A percentile compares a stretch with the other conserved stretches of the same genome.
Evolutionary conservation across 768 basidiomycete genomes (phyloP).

Genomic region (Leccinum arenicola): DNA sequence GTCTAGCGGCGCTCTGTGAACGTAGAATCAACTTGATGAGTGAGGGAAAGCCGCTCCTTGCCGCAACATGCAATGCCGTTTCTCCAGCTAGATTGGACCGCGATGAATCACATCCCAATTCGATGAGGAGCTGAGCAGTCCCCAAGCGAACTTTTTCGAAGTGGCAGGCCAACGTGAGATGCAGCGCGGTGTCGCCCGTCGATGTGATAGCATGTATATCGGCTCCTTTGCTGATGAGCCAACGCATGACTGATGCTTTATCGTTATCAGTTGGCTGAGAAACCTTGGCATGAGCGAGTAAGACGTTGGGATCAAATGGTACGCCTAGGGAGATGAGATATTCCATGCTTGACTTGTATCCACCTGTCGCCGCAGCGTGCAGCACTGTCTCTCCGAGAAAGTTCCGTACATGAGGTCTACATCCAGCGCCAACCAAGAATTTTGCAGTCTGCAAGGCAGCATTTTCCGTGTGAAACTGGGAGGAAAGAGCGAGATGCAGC

Average conservation of each 20-base stretch:
- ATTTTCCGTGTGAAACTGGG: not conserved
- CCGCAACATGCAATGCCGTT: constrained; percentile 2
- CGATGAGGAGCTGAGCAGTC: not conserved
- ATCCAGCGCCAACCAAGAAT: not conserved
- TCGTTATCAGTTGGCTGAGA: not conserved
- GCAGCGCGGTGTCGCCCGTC: not conserved
- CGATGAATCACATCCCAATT: not conserved
- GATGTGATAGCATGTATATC: not conserved
- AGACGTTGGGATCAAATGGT: not conserved
- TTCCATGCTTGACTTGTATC: not conserved
- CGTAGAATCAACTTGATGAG: not conserved
- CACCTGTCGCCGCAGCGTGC: not conserved
- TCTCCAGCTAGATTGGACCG: not conserved
- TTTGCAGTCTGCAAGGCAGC: not conserved
- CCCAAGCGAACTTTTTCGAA: not conserved
- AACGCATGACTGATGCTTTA: not conserved
- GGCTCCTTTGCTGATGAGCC: constrained; percentile 1
- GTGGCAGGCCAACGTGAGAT: not conserved
- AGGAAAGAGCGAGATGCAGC: constrained; percentile 3
- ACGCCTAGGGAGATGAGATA: constrained; percentile 1
- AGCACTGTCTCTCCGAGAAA: not conserved
- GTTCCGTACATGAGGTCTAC: not conserved
- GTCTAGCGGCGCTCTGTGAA: not conserved
- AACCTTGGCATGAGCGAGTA: not conserved
- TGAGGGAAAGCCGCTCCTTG: not conserved